These are phyloP conservation scores for Capsicum baccatum DNA, from an alignment of 257 asterid species.

Conservation along the genomic window DNA sequence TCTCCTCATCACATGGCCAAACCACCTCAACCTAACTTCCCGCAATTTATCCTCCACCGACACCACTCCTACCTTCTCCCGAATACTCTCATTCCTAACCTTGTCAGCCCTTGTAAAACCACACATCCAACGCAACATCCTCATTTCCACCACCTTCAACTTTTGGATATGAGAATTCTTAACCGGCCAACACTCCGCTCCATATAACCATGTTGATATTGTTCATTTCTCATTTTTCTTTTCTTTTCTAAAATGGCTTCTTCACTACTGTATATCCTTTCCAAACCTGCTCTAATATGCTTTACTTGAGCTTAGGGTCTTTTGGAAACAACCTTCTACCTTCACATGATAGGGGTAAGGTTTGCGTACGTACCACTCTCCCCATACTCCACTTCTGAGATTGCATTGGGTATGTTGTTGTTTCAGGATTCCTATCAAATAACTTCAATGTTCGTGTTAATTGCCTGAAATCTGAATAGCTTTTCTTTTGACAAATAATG, in stretches of 20 bases:
- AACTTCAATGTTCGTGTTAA: not conserved
- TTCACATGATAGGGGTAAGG: not conserved
- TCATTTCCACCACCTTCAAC: too few species aligned
- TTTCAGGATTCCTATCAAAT: not conserved
- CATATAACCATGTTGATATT: not conserved
- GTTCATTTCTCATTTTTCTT: not conserved
- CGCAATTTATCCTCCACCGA: too few species aligned
- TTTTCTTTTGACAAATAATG: constrained; percentile 10
- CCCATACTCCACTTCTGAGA: not conserved
- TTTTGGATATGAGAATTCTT: too few species aligned
- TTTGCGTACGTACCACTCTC: not conserved
- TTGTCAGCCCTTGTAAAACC: too few species aligned
- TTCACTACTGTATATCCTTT: not conserved
- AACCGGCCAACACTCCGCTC: too few species aligned
- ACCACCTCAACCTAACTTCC: too few species aligned
- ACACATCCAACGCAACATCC: too few species aligned
- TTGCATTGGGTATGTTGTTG: not conserved
- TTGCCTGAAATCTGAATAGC: not conserved
- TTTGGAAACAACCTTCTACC: not conserved
- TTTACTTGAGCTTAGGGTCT: not conserved
- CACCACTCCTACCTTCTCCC: too few species aligned
- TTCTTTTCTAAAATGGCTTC: not conserved
- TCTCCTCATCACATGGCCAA: too few species aligned
- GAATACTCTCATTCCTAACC: too few species aligned
- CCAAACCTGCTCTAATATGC: not conserved